Base-by-base conservation (phyloP, 2,329 filamentous ascomycete genomes). In the Colletotrichum sp. region DNA sequence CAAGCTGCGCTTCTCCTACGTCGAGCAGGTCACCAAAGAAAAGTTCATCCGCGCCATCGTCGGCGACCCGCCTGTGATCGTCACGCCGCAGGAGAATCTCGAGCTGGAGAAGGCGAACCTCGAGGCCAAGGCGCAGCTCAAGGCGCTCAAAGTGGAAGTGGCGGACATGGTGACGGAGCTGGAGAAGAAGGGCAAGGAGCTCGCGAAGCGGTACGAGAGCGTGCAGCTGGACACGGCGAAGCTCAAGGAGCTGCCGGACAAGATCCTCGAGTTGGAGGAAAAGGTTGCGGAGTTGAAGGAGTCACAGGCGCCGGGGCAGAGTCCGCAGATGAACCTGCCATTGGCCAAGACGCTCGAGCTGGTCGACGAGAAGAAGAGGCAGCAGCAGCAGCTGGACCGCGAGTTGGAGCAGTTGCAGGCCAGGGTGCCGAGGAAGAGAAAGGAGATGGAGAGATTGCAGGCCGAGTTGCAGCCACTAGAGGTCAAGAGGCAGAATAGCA, bases 1-100 rank as follows among this genome's bases (percentile, higher is more conserved):
- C 57, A 99, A 99, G 87, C 90, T 99, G 52, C 95, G 96, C 80
- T 99, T 99, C 88, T 98, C 95, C 78, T 99, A 99, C 86, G 94
- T 98, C 80, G 97, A 99, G 86, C 97, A 99, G 88, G 96, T 99
- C 78, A 99, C 96, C 60, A 99, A 99, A 86, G 97, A 99, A 84
- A 98, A 98, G 82, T 99, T 98, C 85, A 93, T 99, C 71, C 95
- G 96, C 79, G 93, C 95, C 78, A 98, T 99, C 80, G 95, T 98
- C 18, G 95, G 95, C 78, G 95, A 98, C 78, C 95, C 96, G 65
- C 97, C 96, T 0, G 89, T 96, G 18, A 94, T 99, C 62, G 95
- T 98, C 74, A 93, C 93, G 55, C 92, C 93, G 59, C 91, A 93
- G 80, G 96, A 99, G 82, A 99, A 98, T 82, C 87, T 93, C 64